phyloP scores from a whole-genome alignment of 2,329 filamentous ascomycete species.

The Scedosporium dehoogii region DNA sequence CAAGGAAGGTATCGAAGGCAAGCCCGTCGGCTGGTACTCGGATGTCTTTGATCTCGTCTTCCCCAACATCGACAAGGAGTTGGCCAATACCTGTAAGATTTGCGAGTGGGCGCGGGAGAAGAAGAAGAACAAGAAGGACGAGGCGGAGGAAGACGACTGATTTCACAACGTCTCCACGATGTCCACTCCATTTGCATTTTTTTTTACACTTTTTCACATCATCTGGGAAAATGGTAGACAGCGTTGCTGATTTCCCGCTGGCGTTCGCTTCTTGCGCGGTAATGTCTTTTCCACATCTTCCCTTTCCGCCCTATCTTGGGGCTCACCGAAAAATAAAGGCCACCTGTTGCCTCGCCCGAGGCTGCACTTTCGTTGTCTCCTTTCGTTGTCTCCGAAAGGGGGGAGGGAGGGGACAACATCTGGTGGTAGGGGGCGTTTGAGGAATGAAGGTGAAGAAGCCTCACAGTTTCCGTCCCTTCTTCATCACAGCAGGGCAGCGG shows the following conservation, averaged over 20 bases:
- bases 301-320: too few relatives aligned
- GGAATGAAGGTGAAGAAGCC: too few relatives aligned
- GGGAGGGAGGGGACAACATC: too few relatives aligned
- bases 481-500: too few relatives aligned
- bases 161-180: too few relatives aligned
- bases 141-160: conserved; percentile 20
- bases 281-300: not conserved
- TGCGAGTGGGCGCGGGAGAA: conserved; percentile 42
- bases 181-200: not conserved
- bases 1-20: conserved; percentile 89
- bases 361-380: too few relatives aligned
- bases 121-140: conserved; percentile 26
- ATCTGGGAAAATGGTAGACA: not conserved
- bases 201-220: not conserved
- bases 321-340: too few relatives aligned
- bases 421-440: too few relatives aligned
- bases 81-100: conserved; percentile 65
- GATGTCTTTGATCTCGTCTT: conserved; percentile 93
- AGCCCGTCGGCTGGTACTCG: conserved; percentile 83
- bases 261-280: too few relatives aligned
- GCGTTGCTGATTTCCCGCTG: not conserved
- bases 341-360: too few relatives aligned
- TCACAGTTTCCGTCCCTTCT: too few relatives aligned
- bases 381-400: too few relatives aligned
- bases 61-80: conserved; percentile 62